These are phyloP conservation scores for Hippophae rhamnoides DNA, from an alignment of 306 rosid species.

Conservation along the genomic window DNA sequence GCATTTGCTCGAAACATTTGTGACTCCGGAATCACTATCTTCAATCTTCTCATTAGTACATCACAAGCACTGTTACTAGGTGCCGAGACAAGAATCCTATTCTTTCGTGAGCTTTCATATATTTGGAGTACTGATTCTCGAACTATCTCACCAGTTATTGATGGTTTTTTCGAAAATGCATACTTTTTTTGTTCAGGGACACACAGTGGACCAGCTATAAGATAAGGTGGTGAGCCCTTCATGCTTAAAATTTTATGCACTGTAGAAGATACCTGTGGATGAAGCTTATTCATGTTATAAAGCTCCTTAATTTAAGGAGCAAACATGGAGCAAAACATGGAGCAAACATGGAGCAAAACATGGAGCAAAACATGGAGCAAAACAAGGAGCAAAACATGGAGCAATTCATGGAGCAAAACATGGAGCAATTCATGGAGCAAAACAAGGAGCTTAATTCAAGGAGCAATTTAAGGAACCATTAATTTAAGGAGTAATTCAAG, in stretches of 20 bases:
- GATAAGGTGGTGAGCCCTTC: constrained; percentile 25
- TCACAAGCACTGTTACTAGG: constrained; percentile 24
- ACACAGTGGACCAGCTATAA: constrained; percentile 17
- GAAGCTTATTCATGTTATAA: constrained; percentile 3
- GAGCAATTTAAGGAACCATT: no score
- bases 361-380: no score
- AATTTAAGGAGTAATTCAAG: no score
- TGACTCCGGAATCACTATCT: constrained; percentile 15
- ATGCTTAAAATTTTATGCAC: constrained; percentile 7
- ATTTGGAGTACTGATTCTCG: constrained; percentile 17
- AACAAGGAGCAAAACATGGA: no score
- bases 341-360: no score
- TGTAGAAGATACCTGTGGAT: constrained; percentile 2
- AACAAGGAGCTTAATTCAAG: no score
- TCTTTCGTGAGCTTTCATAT: constrained; percentile 3
- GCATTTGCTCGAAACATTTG: constrained; percentile 24
- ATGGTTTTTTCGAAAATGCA: not conserved
- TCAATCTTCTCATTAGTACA: constrained; percentile 22
- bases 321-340: no score
- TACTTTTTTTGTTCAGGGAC: constrained; percentile 4
- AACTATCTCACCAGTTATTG: constrained; percentile 16
- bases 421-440: no score
- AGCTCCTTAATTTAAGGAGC: no score
- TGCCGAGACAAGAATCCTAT: constrained; percentile 21
- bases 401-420: no score